Percentiles rank a stretch among this genome's conserved stretches.
phyloP scores from a whole-genome alignment of 139 green algal species.

The Chlorella sp. region DNA sequence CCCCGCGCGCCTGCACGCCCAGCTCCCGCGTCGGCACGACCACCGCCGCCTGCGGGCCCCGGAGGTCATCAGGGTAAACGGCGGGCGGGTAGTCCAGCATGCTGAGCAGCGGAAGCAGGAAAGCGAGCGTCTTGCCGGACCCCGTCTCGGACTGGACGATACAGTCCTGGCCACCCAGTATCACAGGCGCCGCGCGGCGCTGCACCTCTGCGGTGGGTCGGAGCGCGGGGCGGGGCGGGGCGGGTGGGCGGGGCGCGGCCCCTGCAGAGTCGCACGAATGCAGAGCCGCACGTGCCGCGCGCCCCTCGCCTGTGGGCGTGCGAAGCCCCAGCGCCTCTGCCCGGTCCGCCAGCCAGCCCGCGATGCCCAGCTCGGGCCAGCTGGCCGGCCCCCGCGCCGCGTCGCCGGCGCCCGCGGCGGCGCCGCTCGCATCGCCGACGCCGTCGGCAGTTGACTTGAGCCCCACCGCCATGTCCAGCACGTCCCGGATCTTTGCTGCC shows the following conservation, averaged over 20 bases:
- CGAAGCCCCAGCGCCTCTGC: conserved; percentile 66
- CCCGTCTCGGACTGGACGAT: conserved; percentile 73
- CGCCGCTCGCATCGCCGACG: not conserved
- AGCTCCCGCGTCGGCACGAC: conserved; percentile 89
- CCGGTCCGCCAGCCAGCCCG: conserved; percentile 77
- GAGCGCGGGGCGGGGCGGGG: not conserved
- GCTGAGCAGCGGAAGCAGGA: conserved; percentile 71
- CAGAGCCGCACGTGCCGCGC: not conserved
- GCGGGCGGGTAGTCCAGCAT: conserved; percentile 71
- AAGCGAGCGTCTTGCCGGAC: conserved; percentile 82
- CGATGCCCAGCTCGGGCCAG: conserved; percentile 66
- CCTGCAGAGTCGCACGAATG: not conserved
- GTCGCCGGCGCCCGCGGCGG: not conserved
- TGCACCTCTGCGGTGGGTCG: conserved; percentile 69
- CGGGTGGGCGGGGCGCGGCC: not conserved
- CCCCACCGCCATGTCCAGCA: conserved; percentile 28
- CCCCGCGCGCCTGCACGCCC: conserved; percentile 73
- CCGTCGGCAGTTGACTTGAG: too few relatives aligned
- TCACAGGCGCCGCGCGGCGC: conserved; percentile 50
- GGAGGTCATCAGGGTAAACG: conserved; percentile 68
- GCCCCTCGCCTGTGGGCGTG: conserved; percentile 65
- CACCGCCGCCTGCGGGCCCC: conserved; percentile 71
- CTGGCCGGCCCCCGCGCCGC: conserved; percentile 25
- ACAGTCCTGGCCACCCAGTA: conserved; percentile 61
- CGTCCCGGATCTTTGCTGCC: conserved; percentile 53